Percentiles rank a stretch among this genome's conserved stretches.
Conservation (phyloP, 2,329 filamentous ascomycete species). For the Venturia nashicola region DNA sequence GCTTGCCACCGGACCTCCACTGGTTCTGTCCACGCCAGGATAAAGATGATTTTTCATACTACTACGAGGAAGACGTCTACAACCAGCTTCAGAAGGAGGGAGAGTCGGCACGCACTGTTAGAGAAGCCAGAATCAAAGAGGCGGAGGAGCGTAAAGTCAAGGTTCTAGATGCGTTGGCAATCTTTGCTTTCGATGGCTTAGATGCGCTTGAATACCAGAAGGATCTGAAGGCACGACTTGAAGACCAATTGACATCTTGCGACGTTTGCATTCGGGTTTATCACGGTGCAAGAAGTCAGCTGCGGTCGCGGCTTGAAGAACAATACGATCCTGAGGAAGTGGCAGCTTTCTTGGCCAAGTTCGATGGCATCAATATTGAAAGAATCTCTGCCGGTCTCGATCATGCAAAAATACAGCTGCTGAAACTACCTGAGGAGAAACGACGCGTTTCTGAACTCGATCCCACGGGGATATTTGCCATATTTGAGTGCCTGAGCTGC, state of each 20-base stretch:
- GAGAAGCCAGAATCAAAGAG: constrained; percentile 22
- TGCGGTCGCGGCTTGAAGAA: constrained; percentile 28
- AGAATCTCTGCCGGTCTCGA: constrained; percentile 32
- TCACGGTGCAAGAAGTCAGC: constrained; percentile 29
- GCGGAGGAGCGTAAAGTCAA: constrained; percentile 28
- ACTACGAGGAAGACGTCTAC: constrained; percentile 33
- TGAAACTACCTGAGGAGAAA: constrained; percentile 31
- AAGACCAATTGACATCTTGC: constrained; percentile 31
- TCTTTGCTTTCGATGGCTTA: constrained; percentile 35
- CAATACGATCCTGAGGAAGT: constrained; percentile 34
- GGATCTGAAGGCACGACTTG: constrained; percentile 27
- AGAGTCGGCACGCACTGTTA: constrained; percentile 16
- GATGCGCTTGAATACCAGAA: constrained; percentile 32
- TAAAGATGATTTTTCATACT: constrained; percentile 21
- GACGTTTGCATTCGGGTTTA: constrained; percentile 38
- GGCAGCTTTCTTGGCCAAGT: constrained; percentile 27
- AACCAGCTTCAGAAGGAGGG: constrained; percentile 18
- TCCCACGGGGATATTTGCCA: constrained; percentile 55
- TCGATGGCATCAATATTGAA: constrained; percentile 32
- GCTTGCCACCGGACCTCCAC: constrained; percentile 27
- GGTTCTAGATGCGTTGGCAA: constrained; percentile 29
- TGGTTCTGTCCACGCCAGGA: constrained; percentile 35
- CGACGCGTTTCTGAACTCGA: constrained; percentile 6
- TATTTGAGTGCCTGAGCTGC: constrained; percentile 83
- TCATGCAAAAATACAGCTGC: constrained; percentile 26